A percentile compares a stretch with the other conserved stretches of the same genome.
phyloP scores from a whole-genome alignment of 306 rosid genomes.

The Cucurbita argyrosperma region DNA sequence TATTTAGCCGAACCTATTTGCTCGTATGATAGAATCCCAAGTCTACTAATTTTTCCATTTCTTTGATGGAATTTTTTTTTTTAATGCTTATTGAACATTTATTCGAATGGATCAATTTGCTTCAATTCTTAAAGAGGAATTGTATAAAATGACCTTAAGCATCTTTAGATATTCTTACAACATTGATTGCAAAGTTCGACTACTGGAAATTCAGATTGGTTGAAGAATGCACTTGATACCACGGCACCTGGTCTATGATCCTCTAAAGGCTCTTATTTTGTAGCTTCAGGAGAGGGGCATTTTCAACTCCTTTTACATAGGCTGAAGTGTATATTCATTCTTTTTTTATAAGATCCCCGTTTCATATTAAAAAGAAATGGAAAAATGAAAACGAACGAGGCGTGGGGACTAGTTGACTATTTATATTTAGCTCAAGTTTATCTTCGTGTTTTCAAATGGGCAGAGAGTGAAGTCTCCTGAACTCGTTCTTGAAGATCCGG shows the following conservation, averaged over 20 bases:
- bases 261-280: background rate
- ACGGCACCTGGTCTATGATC: background rate
- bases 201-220: background rate
- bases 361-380: too few species aligned
- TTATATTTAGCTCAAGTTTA: background rate
- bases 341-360: background rate
- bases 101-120: background rate
- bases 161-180: background rate
- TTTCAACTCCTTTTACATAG: too few species aligned
- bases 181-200: background rate
- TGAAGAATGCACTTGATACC: background rate
- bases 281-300: too few species aligned
- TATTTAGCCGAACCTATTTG: background rate
- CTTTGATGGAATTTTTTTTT: background rate
- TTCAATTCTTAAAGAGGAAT: background rate
- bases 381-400: background rate
- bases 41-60: background rate
- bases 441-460: background rate
- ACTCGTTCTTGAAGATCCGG: slow-evolving; percentile 55
- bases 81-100: background rate
- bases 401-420: background rate
- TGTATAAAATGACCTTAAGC: background rate
- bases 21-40: background rate
- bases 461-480: slow-evolving; percentile 63
- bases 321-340: too few species aligned